A percentile compares a stretch with the other conserved stretches of the same genome.
phyloP scores from a whole-genome alignment of 495 filamentous ascomycete genomes.

The Massariosphaeria phaeospora region DNA sequence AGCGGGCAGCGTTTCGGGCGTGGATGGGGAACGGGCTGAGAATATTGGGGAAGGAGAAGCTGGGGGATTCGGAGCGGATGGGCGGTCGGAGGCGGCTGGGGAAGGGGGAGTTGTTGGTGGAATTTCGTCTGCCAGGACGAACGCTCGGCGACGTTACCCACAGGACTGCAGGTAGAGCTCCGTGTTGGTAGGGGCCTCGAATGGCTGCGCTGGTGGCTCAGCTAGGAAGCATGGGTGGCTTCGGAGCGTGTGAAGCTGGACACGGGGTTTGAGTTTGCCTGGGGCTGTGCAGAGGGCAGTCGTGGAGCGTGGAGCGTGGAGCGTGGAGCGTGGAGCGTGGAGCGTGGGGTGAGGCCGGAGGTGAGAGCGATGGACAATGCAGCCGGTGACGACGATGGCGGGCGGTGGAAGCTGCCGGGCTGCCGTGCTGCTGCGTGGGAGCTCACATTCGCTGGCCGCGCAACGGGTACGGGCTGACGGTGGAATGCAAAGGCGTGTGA shows the following conservation, averaged over 20 bases:
- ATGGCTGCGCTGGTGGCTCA: conserved; percentile 8
- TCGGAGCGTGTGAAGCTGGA: neutral
- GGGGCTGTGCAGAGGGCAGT: too few species aligned
- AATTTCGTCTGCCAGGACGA: conserved; percentile 63
- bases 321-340: too few species aligned
- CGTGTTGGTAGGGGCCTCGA: conserved; percentile 8
- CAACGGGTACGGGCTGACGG: too few species aligned
- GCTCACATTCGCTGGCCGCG: too few species aligned
- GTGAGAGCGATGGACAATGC: too few species aligned
- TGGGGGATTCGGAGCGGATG: conserved; percentile 42
- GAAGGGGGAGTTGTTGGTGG: conserved; percentile 44
- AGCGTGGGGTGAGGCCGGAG: too few species aligned
- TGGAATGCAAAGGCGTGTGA: too few species aligned
- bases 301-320: too few species aligned
- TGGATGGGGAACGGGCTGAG: conserved; percentile 32
- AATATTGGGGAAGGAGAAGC: conserved; percentile 40
- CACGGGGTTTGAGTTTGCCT: too few species aligned
- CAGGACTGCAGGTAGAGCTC: conserved; percentile 20
- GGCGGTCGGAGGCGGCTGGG: conserved; percentile 58
- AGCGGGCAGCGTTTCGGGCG: conserved; percentile 36
- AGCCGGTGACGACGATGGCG: too few species aligned
- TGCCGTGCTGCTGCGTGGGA: too few species aligned
- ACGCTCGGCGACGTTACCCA: conserved; percentile 28
- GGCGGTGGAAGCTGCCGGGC: too few species aligned
- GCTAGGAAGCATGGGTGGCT: conserved; percentile 12